Conservation (phyloP, 1,284 basidiomycete species). For the Ganoderma lingzhi region DNA sequence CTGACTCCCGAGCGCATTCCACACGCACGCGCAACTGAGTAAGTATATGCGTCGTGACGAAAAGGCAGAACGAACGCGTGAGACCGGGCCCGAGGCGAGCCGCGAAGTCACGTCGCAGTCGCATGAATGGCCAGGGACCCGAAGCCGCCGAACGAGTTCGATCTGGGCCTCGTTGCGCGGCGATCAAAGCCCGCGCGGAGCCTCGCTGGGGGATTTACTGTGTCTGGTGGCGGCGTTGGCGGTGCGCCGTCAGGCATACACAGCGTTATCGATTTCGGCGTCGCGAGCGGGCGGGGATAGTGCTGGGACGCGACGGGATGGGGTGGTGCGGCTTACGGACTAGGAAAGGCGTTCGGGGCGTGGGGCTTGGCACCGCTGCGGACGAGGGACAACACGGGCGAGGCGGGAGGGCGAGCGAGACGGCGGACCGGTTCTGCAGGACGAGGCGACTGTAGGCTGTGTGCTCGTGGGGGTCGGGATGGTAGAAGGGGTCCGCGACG, state of each 20-base stretch:
- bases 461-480: not conserved
- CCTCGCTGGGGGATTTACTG: not conserved
- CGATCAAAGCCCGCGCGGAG: conserved; percentile 15
- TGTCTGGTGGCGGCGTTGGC: conserved; percentile 9
- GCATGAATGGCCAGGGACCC: conserved; percentile 7
- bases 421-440: not conserved
- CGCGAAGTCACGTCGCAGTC: not conserved
- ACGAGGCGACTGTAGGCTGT: not conserved
- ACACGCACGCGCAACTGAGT: not conserved
- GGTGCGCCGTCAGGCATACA: not conserved
- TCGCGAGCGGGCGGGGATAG: not conserved
- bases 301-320: not conserved
- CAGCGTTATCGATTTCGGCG: not conserved
- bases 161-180: conserved; percentile 16
- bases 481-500: not conserved
- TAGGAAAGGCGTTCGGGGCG: conserved; percentile 13
- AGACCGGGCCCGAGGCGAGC: not conserved
- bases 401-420: not conserved
- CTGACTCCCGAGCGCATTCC: not conserved
- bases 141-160: conserved; percentile 22
- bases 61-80: not conserved
- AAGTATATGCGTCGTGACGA: not conserved
- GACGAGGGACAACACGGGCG: not conserved
- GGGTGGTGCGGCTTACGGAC: conserved; percentile 11
- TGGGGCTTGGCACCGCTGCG: not conserved